Conservation (phyloP, 2,329 filamentous ascomycete species). For the Cercospora sp. region DNA sequence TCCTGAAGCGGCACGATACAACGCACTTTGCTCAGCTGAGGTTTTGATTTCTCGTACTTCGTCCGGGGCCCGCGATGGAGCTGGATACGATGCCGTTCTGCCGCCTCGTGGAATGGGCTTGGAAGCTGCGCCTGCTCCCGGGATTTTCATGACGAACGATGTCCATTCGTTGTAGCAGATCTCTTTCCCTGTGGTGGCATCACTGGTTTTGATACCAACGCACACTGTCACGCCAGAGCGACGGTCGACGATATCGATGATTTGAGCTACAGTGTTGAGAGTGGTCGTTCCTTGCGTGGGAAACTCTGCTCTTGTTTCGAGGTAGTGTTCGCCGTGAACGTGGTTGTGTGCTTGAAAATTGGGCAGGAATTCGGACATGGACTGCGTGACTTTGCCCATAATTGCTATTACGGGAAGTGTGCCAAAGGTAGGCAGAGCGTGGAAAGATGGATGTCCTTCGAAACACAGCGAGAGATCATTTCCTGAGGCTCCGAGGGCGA, state of each 20-base stretch:
- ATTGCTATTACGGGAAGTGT: neutral
- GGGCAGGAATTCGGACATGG: neutral
- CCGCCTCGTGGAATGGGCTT: neutral
- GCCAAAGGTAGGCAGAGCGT: neutral
- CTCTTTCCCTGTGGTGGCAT: neutral
- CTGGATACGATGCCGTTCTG: neutral
- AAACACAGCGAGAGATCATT: neutral
- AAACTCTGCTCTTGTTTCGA: neutral
- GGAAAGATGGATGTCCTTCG: neutral
- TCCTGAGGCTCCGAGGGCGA: neutral
- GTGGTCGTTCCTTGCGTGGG: neutral
- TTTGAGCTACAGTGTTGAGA: neutral
- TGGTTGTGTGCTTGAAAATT: neutral
- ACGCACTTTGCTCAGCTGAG: neutral
- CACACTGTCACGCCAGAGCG: neutral
- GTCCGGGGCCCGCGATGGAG: neutral
- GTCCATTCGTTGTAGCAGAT: neutral
- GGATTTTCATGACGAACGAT: neutral
- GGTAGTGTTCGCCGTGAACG: neutral
- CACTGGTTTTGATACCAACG: neutral
- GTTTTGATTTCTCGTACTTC: neutral
- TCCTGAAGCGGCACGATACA: neutral
- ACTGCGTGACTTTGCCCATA: neutral
- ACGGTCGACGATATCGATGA: neutral
- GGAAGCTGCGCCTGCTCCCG: neutral